These are phyloP conservation scores for Xylaria bambusicola DNA, from an alignment of 495 filamentous ascomycete species.

Conservation along the genomic window DNA sequence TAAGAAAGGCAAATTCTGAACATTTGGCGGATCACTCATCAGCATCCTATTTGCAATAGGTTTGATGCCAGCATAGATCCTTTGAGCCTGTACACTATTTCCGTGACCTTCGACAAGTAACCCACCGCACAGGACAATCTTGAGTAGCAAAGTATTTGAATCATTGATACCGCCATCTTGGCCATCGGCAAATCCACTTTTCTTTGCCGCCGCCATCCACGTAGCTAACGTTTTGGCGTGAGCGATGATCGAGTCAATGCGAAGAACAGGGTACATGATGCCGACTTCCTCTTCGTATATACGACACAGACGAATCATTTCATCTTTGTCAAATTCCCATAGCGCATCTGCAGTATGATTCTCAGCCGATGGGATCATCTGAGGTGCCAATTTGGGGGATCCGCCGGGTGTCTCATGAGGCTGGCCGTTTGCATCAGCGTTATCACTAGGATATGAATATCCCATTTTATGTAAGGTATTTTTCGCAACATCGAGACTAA, in stretches of 20 bases:
- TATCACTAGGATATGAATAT: slow-evolving; percentile 61
- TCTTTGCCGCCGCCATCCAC: slow-evolving; percentile 61
- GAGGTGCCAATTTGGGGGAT: slow-evolving; percentile 41
- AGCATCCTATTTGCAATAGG: slow-evolving; percentile 68
- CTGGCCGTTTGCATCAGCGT: slow-evolving; percentile 59
- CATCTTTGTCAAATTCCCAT: slow-evolving; percentile 69
- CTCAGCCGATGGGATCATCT: slow-evolving; percentile 42
- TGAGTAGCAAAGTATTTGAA: slow-evolving; percentile 68
- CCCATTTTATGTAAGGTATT: slow-evolving; percentile 89
- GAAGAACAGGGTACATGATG: slow-evolving; percentile 80
- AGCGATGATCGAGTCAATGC: slow-evolving; percentile 64
- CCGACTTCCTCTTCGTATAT: slow-evolving; percentile 84
- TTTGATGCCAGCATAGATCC: slow-evolving; percentile 70
- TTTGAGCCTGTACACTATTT: slow-evolving; percentile 68
- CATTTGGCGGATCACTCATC: slow-evolving; percentile 63
- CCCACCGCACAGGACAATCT: slow-evolving; percentile 76
- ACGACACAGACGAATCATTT: slow-evolving; percentile 68
- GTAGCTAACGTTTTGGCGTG: slow-evolving; percentile 66
- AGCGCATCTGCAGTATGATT: slow-evolving; percentile 64
- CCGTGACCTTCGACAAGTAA: slow-evolving; percentile 74
- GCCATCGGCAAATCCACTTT: slow-evolving; percentile 28
- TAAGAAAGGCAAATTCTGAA: slow-evolving; percentile 72
- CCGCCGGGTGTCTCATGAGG: slow-evolving; percentile 56
- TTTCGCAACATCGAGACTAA: slow-evolving; percentile 84
- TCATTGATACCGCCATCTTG: slow-evolving; percentile 67